Percentiles rank a stretch among this genome's conserved stretches.
Evolutionary conservation across 2,329 filamentous ascomycete species (phyloP).

Genomic region (Chrysoporthe austroafricana): DNA sequence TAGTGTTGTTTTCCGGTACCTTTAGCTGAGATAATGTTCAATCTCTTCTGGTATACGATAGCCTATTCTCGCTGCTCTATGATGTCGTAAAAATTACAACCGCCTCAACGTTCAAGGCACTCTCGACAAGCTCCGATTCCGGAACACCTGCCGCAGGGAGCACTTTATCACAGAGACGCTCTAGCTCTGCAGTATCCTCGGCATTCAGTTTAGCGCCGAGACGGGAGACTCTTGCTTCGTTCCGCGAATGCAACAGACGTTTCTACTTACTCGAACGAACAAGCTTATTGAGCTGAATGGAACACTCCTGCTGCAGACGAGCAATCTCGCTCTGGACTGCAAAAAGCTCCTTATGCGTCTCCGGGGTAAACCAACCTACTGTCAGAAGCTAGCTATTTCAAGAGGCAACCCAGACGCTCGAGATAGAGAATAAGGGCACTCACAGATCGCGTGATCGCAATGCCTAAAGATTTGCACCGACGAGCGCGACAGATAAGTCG

Average conservation of each 20-base stretch:
- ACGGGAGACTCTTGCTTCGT: neutral
- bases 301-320: neutral
- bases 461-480: no score
- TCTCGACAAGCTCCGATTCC: neutral
- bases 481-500: no score
- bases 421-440: neutral
- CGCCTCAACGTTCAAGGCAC: neutral
- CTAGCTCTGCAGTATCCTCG: neutral
- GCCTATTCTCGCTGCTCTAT: neutral
- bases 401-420: neutral
- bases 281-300: neutral
- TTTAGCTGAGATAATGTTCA: neutral
- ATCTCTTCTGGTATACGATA: neutral
- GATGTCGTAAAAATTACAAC: neutral
- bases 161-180: neutral
- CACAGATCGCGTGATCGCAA: neutral
- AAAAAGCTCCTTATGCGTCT: no score
- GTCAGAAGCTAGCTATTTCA: neutral
- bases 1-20: neutral
- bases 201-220: neutral
- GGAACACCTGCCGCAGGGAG: neutral
- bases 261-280: neutral
- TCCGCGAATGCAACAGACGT: neutral
- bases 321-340: neutral
- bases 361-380: no score